Percentiles rank a stretch among this genome's conserved stretches.
Evolutionary conservation across 495 filamentous ascomycete genomes (phyloP).

Genomic region (Filosporella fistucella): DNA sequence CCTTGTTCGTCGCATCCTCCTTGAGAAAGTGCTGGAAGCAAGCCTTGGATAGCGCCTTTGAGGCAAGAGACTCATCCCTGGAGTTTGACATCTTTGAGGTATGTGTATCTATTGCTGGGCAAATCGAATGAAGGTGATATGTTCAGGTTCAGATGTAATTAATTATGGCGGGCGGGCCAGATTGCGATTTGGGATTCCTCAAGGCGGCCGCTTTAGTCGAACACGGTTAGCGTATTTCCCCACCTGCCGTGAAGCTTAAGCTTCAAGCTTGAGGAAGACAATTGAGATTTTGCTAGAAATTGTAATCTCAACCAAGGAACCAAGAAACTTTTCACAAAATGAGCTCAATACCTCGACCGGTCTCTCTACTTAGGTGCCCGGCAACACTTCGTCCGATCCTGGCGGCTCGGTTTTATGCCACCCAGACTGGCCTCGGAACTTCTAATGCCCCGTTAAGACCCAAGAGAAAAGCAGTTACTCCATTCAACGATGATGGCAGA

Average conservation of each 20-base stretch:
- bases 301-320: slow-evolving; percentile 10
- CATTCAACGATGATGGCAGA: slow-evolving; percentile 76
- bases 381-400: slow-evolving; percentile 20
- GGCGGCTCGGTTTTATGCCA: slow-evolving; percentile 44
- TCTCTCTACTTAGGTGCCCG: slow-evolving; percentile 9
- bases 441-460: slow-evolving; percentile 24
- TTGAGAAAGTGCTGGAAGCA: slow-evolving; percentile 99
- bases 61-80: slow-evolving; percentile 64
- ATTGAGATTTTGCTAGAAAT: no score
- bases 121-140: no score
- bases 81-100: no score
- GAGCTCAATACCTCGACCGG: slow-evolving; percentile 13
- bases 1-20: slow-evolving; percentile 89
- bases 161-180: slow-evolving; percentile 17
- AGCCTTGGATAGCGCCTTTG: slow-evolving; percentile 92
- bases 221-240: no score
- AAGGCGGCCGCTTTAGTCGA: no score
- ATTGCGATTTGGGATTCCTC: no score
- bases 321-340: slow-evolving; percentile 14
- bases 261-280: no score
- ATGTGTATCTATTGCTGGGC: no score
- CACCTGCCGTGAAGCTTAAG: no score
- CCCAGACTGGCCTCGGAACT: slow-evolving; percentile 40
- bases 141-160: slow-evolving; percentile 2
- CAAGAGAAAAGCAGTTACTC: slow-evolving; percentile 63